These are phyloP conservation scores for Vaccinium vitisidaea DNA, from an alignment of 148 eudicot species.

Conservation along the genomic window DNA sequence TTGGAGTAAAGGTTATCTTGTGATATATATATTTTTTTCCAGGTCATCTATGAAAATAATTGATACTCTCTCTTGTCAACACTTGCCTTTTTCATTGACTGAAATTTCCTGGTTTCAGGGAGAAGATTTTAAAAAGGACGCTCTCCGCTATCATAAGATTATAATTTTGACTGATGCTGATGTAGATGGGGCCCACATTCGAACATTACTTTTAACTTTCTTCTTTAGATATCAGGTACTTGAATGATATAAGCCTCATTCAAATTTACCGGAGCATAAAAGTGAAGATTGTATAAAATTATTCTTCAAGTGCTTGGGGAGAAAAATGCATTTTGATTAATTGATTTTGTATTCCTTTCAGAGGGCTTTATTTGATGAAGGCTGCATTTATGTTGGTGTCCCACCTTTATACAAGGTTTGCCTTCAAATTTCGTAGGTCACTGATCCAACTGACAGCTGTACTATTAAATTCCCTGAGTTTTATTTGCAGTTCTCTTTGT, in stretches of 20 bases:
- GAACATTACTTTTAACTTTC: conserved; percentile 82
- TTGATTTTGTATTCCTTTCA: conserved; percentile 35
- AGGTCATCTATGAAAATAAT: neutral
- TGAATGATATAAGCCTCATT: neutral
- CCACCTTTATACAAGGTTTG: conserved; percentile 94
- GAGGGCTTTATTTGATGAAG: conserved; percentile 92
- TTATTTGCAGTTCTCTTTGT: neutral
- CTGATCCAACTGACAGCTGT: neutral
- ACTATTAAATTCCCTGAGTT: no score
- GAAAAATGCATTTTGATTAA: neutral
- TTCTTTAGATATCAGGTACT: conserved; percentile 96
- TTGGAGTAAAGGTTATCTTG: conserved; percentile 81
- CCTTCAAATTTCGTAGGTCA: conserved; percentile 20
- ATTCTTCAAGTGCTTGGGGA: neutral
- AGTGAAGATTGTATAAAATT: neutral
- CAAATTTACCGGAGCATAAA: neutral
- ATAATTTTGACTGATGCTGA: conserved; percentile 98
- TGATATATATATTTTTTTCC: neutral
- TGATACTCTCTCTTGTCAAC: neutral
- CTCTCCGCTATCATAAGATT: conserved; percentile 90
- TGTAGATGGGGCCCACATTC: conserved; percentile 98
- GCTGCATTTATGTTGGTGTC: conserved; percentile 95
- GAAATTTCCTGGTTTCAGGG: conserved; percentile 51
- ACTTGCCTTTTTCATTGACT: conserved; percentile 16
- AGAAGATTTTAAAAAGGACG: conserved; percentile 86